Evolutionary conservation across 371 early-diverging fungal genomes (phyloP), one percentile per base, ranked within the genome.

Genomic region (Mucor mucedo): DNA sequence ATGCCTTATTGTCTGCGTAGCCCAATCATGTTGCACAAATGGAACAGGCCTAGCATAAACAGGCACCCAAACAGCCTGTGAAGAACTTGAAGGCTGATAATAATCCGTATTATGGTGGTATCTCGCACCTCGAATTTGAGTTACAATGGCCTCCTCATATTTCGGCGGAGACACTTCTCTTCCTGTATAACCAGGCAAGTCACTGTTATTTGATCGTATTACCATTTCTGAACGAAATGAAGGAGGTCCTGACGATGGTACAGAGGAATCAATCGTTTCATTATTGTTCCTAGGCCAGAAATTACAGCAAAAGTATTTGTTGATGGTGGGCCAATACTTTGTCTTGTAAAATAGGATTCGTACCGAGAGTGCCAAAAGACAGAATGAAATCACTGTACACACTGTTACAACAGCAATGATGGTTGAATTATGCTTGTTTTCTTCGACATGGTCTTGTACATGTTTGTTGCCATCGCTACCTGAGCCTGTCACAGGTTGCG

Each of bases 101-200:
- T 49, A 21, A 21, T 35, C 35, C 8, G 2, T 8, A 21, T 21
- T 21, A 21, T 21, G 21, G 21, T 21, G 21, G 35, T 35, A 8
- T 35, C 35, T 29, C 50, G 29, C 40, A 21, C 56, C 76, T 38
- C 79, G 67, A 27, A 78, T 76, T 54, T 78, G 79, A 32, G 74
- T 73, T 32, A 78, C 79, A 49, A 78, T 76, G 14, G 76, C 79
- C 16, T 76, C 72, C 58, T 78, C 74, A 44, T 78, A 78, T 57
- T 76, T 76, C 30, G 79, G 76, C 14, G 72, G 72, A 3, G 74
- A 52, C 28, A 52, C 42, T 54, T 58, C 73, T 73, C 32, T 74
- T 65, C 27, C 65, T 50, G 60, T 50, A 7, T 78, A 76, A 13
- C 68, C 64, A 8, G 79, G 76, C 13, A 78, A 45, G 14, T 67